These are phyloP conservation scores for Telfairia occidentalis DNA, from an alignment of 331 rosid species.

Conservation along the genomic window DNA sequence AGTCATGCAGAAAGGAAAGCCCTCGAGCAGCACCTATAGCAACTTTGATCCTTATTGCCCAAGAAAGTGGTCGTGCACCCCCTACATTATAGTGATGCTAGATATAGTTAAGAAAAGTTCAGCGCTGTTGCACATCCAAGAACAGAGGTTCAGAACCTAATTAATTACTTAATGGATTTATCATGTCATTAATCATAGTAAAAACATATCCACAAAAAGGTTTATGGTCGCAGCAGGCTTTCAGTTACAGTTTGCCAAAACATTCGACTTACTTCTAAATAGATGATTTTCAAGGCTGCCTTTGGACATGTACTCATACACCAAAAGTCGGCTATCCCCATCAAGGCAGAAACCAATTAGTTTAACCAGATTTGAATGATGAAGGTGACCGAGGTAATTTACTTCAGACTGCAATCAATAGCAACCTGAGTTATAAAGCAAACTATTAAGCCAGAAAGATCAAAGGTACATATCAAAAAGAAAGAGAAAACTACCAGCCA, in stretches of 20 bases:
- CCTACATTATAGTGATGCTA: conserved; percentile 17
- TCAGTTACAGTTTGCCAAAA: conserved; percentile 2
- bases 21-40: conserved; percentile 72
- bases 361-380: conserved; percentile 69
- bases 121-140: not conserved
- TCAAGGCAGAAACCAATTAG: conserved; percentile 63
- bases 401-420: conserved; percentile 55
- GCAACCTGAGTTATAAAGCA: not conserved
- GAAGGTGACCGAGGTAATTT: conserved; percentile 62
- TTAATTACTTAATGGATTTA: not conserved
- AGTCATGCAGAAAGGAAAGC: conserved; percentile 58
- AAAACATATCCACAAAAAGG: not conserved
- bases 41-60: conserved; percentile 67
- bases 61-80: conserved; percentile 36
- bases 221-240: not conserved
- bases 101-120: not conserved
- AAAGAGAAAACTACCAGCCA: conserved; percentile 47
- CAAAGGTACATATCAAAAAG: not conserved
- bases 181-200: not conserved
- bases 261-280: conserved; percentile 37
- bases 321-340: conserved; percentile 60
- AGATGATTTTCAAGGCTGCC: conserved; percentile 71
- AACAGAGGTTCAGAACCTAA: not conserved
- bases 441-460: not conserved
- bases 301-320: conserved; percentile 60